Evolutionary conservation across 257 asterid genomes (phyloP).

Genomic region (Craterostigma plantagineum): DNA sequence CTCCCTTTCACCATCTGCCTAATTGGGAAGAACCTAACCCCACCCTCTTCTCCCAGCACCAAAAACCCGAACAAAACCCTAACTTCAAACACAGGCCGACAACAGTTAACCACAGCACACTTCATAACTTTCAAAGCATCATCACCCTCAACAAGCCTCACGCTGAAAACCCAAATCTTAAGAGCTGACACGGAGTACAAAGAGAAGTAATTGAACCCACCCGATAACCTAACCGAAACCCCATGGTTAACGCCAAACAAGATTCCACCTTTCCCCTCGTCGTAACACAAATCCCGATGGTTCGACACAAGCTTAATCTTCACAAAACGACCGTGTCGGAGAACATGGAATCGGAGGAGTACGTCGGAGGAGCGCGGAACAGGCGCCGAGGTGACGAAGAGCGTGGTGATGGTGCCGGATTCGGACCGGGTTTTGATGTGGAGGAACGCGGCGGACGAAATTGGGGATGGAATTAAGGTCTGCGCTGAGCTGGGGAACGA

Average conservation of each 20-base stretch:
- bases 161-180: slow-evolving; percentile 61
- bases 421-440: slow-evolving; percentile 17
- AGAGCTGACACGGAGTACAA: slow-evolving; percentile 47
- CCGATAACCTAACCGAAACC: slow-evolving; percentile 44
- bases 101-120: slow-evolving; percentile 64
- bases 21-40: slow-evolving; percentile 54
- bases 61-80: slow-evolving; percentile 35
- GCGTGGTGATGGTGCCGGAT: slow-evolving; percentile 15
- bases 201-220: slow-evolving; percentile 40
- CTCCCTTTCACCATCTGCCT: slow-evolving; percentile 45
- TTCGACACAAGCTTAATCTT: slow-evolving; percentile 25
- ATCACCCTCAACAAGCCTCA: slow-evolving; percentile 26
- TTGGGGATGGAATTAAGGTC: slow-evolving; percentile 24
- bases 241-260: slow-evolving; percentile 53
- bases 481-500: slow-evolving; percentile 24
- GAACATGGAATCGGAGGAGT: slow-evolving; percentile 39
- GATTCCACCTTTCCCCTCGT: slow-evolving; percentile 22
- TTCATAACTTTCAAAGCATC: slow-evolving; percentile 52
- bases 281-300: slow-evolving; percentile 42
- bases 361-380: slow-evolving; percentile 24
- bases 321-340: slow-evolving; percentile 16
- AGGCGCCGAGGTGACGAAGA: slow-evolving; percentile 44
- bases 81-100: slow-evolving; percentile 36
- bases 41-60: slow-evolving; percentile 67
- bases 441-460: slow-evolving; percentile 32